A percentile compares a stretch with the other conserved stretches of the same genome.
Conservation (phyloP, 1,284 basidiomycete species). For the Apiotrichum domesticum region DNA sequence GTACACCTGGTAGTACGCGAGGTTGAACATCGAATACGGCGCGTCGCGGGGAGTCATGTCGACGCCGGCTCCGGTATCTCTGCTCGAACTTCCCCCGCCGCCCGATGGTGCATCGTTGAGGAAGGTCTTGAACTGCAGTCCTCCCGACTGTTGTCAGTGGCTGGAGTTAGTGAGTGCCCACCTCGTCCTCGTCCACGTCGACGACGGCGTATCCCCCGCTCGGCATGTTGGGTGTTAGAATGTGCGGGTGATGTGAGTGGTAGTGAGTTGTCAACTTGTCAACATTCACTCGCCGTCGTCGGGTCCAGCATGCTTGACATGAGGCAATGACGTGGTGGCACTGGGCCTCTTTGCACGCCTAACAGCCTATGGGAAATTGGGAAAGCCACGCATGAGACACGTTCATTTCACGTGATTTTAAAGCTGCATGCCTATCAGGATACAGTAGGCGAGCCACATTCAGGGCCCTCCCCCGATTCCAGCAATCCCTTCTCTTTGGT, state of each 20-base stretch:
- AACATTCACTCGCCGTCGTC: too few species aligned
- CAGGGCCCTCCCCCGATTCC: too few species aligned
- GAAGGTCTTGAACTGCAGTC: conserved; percentile 45
- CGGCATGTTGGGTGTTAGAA: conserved; percentile 14
- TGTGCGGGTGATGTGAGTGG: background rate
- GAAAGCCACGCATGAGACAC: too few species aligned
- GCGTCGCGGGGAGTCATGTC: conserved; percentile 15
- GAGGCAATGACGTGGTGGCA: too few species aligned
- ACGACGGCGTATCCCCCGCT: conserved; percentile 42
- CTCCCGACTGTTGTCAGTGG: conserved; percentile 7
- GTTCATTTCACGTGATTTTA: too few species aligned
- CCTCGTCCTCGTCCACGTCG: conserved; percentile 45
- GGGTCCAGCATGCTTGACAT: too few species aligned
- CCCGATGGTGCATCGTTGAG: conserved; percentile 19
- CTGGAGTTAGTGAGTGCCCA: conserved; percentile 12
- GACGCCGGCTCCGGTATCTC: background rate
- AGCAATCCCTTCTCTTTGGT: too few species aligned
- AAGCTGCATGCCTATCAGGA: too few species aligned
- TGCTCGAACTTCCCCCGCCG: background rate
- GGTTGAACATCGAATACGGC: conserved; percentile 45
- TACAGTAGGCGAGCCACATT: too few species aligned
- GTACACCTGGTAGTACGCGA: conserved; percentile 49
- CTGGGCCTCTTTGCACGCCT: too few species aligned
- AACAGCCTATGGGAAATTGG: too few species aligned
- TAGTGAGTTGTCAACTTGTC: too few species aligned